Conservation (phyloP, 176 grass and related monocot species). For the Juncus inflexus region DNA sequence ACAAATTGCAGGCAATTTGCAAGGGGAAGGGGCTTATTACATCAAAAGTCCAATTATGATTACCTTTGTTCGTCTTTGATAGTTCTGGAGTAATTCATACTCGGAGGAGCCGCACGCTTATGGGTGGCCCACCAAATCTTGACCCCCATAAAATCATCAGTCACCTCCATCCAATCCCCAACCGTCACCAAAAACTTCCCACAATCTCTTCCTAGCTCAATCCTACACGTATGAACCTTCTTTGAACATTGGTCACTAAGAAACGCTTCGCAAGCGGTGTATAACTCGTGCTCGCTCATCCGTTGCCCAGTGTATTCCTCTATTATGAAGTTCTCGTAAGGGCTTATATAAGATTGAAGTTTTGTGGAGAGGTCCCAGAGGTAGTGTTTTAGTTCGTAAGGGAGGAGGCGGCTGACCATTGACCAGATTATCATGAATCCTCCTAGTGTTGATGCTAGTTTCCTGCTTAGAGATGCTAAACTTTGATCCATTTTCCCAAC, state of each 20-base stretch:
- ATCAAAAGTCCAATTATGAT: background rate
- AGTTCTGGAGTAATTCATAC: slow-evolving; percentile 2
- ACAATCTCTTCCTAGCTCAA: slow-evolving; percentile 38
- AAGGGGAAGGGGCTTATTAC: too few relatives aligned
- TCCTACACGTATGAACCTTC: slow-evolving; percentile 26
- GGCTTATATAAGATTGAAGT: slow-evolving; percentile 15
- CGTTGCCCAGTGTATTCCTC: slow-evolving; percentile 31
- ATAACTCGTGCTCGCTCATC: slow-evolving; percentile 41
- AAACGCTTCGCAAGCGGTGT: slow-evolving; percentile 40
- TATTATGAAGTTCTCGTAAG: slow-evolving; percentile 50
- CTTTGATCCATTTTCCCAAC: background rate
- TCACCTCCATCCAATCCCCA: slow-evolving; percentile 49
- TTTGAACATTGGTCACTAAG: slow-evolving; percentile 38
- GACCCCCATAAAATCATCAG: slow-evolving; percentile 29
- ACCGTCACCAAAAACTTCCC: slow-evolving; percentile 35
- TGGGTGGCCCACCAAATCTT: slow-evolving; percentile 42
- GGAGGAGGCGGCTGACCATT: slow-evolving; percentile 16
- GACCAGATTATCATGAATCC: slow-evolving; percentile 22
- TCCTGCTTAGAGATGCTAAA: background rate
- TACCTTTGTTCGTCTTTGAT: background rate
- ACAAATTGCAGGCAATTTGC: too few relatives aligned
- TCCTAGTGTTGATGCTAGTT: slow-evolving; percentile 16
- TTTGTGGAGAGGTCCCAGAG: background rate
- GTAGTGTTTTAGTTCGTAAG: slow-evolving; percentile 14
- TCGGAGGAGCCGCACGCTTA: background rate